These are phyloP conservation scores for Dactylella cylindrospora DNA, from an alignment of 2,329 filamentous ascomycete genomes.

Conservation along the genomic window DNA sequence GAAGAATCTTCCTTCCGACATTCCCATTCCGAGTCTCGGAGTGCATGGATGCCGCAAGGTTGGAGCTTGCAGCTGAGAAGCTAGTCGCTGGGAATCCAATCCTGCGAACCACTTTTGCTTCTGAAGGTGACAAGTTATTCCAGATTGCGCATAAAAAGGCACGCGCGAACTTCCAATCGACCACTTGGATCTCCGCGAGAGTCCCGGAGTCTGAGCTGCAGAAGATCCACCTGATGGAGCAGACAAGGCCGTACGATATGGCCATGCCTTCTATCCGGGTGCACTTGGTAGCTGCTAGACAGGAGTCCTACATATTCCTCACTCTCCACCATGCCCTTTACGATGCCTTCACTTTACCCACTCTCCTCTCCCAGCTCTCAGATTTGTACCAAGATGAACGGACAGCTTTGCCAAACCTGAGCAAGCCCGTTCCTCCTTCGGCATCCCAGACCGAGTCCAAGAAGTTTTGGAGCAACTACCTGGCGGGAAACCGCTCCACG, in stretches of 20 bases:
- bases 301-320: constrained; percentile 53
- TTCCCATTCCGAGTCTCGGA: constrained; percentile 65
- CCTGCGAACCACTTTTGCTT: constrained; percentile 68
- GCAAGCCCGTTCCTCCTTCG: background rate
- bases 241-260: constrained; percentile 27
- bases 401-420: background rate
- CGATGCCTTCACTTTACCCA: constrained; percentile 75
- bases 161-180: constrained; percentile 36
- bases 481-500: constrained; percentile 34
- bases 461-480: constrained; percentile 20
- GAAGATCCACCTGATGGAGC: constrained; percentile 16
- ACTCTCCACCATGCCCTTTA: constrained; percentile 84
- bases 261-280: constrained; percentile 23
- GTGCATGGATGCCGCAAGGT: constrained; percentile 50
- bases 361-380: constrained; percentile 61
- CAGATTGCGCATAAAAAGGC: constrained; percentile 65
- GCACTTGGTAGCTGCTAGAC: constrained; percentile 17
- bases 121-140: constrained; percentile 55
- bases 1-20: constrained; percentile 70
- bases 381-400: constrained; percentile 51
- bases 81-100: constrained; percentile 63
- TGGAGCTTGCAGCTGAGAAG: constrained; percentile 64
- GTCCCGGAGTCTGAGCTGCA: constrained; percentile 1
- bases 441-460: constrained; percentile 18
- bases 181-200: constrained; percentile 15